Base-by-base conservation (phyloP, 495 filamentous ascomycete species). In the Hyaloscypha finlandica region DNA sequence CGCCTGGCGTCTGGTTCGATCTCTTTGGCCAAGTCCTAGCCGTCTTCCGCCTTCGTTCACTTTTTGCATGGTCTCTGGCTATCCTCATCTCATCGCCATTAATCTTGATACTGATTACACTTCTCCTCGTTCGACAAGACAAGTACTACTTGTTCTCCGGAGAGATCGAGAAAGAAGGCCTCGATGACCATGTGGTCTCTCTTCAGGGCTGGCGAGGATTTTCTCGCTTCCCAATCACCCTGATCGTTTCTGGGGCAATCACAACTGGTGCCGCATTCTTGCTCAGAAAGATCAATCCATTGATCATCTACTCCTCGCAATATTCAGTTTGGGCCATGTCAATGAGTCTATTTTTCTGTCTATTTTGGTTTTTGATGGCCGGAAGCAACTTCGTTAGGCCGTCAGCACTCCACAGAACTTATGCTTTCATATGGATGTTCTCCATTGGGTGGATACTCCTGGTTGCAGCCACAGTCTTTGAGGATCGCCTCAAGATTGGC, bases 1-100 rank as follows among this genome's bases (percentile, higher is more conserved):
- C 84, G 48, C 77, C 84, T 68, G 91, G 87, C 55, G 94, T 97
- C 29, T 99, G 93, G 92, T 99, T 97, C 74, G 95, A 98, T 75
- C 75, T 97, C 2, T 96, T 97, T 64, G 95, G 95, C 42, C 85
- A 83, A 61, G 82, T 81, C 3, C 92, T 98, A 74, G 91, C 89
- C 25, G 83, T 97, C 19, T 91, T 97, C 71, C 80, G 80, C 8
- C 80, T 97, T 3, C 85, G 90, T 62, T 92, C 91, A 6, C 80
- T 97, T 65, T 97, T 98, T 75, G 93, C 92, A 3, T 83, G 95
- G 76, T 94, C 92, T 39, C 84, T 99, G 12, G 89, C 91, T 4
- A 74, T 98, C 12, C 84, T 97, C 8, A 84, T 96, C 25, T 88
- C 89, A 19, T 85, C 89, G 0, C 93, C 94, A 3, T 70, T 97